Percentiles rank a stretch among this genome's conserved stretches.
Conservation (phyloP, 2,329 filamentous ascomycete genomes). For the Penicillium sp. region DNA sequence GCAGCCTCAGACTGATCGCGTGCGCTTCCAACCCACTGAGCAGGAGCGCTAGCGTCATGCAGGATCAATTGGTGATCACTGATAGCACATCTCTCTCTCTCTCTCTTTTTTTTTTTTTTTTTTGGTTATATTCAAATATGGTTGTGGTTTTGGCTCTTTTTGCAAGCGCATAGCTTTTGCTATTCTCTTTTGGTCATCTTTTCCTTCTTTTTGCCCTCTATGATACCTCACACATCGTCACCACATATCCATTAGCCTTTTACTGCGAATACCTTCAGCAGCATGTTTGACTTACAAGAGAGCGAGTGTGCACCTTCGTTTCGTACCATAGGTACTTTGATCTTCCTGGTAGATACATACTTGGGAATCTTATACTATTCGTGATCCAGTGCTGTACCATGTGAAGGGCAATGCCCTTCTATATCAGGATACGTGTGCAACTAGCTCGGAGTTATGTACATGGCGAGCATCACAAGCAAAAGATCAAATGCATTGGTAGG, state of each 20-base stretch:
- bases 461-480: neutral
- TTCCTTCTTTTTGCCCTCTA: neutral
- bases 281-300: neutral
- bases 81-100: neutral
- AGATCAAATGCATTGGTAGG: neutral
- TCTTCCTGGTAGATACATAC: neutral
- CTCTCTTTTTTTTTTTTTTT: neutral
- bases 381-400: neutral
- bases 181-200: neutral
- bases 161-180: neutral
- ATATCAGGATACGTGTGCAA: neutral
- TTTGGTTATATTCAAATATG: neutral
- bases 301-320: neutral
- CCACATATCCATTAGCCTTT: neutral
- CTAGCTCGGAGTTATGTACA: neutral
- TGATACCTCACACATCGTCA: slow-evolving; percentile 5
- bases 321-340: neutral
- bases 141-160: neutral
- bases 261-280: neutral
- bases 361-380: neutral
- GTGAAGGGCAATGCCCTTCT: neutral
- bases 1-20: neutral
- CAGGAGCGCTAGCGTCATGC: slow-evolving; percentile 10
- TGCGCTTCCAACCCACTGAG: slow-evolving; percentile 13
- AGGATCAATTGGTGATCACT: neutral